A percentile compares a stretch with the other conserved stretches of the same genome.
These are phyloP conservation scores for Rhizophagus sp. DNA, from an alignment of 192 early-diverging fungal genomes.

Conservation along the genomic window DNA sequence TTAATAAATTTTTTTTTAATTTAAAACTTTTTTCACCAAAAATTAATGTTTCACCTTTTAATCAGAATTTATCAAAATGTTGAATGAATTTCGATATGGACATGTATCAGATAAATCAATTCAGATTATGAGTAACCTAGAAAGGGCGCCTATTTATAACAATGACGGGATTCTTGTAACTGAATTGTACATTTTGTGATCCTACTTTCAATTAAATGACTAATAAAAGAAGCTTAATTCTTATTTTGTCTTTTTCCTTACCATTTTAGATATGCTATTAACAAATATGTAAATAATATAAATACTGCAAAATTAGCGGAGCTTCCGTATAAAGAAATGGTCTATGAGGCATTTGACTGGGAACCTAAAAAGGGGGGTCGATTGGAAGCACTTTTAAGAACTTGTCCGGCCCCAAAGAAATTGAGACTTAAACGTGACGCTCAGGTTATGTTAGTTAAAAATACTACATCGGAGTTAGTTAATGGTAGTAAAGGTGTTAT, in stretches of 20 bases:
- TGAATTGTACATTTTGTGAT: slow-evolving; percentile 42
- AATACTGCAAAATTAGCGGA: slow-evolving; percentile 58
- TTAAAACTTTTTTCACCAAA: too few relatives aligned
- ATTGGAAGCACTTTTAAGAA: slow-evolving; percentile 38
- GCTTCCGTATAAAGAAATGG: slow-evolving; percentile 46
- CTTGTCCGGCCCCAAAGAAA: slow-evolving; percentile 56
- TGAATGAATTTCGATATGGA: slow-evolving; percentile 86
- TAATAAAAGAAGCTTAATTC: not conserved
- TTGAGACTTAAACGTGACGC: slow-evolving; percentile 73
- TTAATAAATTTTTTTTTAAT: not conserved
- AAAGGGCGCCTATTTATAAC: slow-evolving; percentile 48
- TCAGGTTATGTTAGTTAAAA: slow-evolving; percentile 89
- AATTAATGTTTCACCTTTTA: not conserved
- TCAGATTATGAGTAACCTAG: slow-evolving; percentile 49
- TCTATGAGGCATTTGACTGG: slow-evolving; percentile 54
- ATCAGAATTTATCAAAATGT: slow-evolving; percentile 67
- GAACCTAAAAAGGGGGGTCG: not conserved
- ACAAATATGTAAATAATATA: slow-evolving; percentile 66
- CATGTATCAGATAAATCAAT: slow-evolving; percentile 56
- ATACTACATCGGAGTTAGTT: slow-evolving; percentile 62
- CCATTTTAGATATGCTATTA: not conserved
- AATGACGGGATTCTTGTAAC: slow-evolving; percentile 66
- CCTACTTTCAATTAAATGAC: too few relatives aligned
- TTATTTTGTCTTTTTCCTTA: not conserved
- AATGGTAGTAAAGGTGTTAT: slow-evolving; percentile 79